Percentiles rank a stretch among this genome's conserved stretches.
Evolutionary conservation across 805 yeast species (phyloP).

Genomic region (Saccharomycopsis sp.): DNA sequence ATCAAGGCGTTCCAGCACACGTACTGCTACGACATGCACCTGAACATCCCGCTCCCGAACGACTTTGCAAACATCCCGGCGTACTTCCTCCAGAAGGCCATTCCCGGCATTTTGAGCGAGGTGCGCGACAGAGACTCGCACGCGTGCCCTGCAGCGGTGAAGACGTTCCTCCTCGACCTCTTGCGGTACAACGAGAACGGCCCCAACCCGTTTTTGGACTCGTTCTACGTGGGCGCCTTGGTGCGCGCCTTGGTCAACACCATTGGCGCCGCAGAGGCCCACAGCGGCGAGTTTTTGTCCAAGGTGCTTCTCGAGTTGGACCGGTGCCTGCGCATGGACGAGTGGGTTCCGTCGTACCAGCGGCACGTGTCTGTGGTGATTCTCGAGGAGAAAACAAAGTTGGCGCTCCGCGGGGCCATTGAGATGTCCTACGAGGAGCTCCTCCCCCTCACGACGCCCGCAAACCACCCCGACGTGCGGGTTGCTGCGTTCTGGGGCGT

Average conservation of each 20-base stretch:
- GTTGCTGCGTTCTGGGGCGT: conserved; percentile 65
- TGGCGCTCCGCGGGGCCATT: conserved; percentile 51
- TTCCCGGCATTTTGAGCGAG: conserved; percentile 53
- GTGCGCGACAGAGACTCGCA: conserved; percentile 59
- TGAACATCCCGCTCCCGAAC: conserved; percentile 68
- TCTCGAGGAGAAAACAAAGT: conserved; percentile 48
- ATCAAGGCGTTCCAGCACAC: conserved; percentile 59
- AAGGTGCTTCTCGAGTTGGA: conserved; percentile 61
- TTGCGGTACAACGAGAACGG: conserved; percentile 82
- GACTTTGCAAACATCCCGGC: conserved; percentile 66
- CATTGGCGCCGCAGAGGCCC: conserved; percentile 28
- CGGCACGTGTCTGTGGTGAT: conserved; percentile 48
- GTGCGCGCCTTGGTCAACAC: conserved; percentile 44
- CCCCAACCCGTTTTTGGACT: conserved; percentile 69
- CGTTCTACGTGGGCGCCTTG: conserved; percentile 54
- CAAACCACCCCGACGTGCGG: conserved; percentile 46
- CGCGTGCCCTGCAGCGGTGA: conserved; percentile 49
- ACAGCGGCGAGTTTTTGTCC: conserved; percentile 33
- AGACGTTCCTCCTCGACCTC: conserved; percentile 58
- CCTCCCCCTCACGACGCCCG: conserved; percentile 43
- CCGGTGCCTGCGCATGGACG: conserved; percentile 72
- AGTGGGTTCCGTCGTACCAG: conserved; percentile 76
- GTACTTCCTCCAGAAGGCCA: conserved; percentile 63
- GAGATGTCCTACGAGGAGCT: conserved; percentile 48
- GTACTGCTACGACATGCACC: conserved; percentile 69